phyloP scores from a whole-genome alignment of 2,329 filamentous ascomycete species.

The Trichoderma simmonsii region DNA sequence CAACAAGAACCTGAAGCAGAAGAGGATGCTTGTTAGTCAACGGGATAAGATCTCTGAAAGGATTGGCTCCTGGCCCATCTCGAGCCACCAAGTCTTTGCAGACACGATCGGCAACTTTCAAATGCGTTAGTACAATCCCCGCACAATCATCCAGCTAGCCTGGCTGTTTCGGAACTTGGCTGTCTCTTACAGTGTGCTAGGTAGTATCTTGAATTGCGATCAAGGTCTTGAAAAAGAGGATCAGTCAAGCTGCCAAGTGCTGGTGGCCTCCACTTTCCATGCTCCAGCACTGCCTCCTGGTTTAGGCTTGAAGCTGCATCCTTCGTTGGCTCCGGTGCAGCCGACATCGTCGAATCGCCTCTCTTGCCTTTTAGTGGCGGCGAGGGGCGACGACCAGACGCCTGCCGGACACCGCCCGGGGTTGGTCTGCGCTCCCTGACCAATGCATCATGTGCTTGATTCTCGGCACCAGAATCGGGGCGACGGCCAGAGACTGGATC shows the following conservation, averaged over 20 bases:
- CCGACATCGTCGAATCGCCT: slow-evolving; percentile 10
- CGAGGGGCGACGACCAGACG: slow-evolving; percentile 6
- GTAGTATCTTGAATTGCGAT: slow-evolving; percentile 44
- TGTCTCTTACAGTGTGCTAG: slow-evolving; percentile 48
- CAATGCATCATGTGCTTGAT: not conserved
- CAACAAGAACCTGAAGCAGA: slow-evolving; percentile 47
- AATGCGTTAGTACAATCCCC: slow-evolving; percentile 10
- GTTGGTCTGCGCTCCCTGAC: slow-evolving; percentile 1
- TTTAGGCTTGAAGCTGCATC: slow-evolving; percentile 1
- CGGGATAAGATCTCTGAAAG: slow-evolving; percentile 48
- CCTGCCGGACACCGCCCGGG: slow-evolving; percentile 2
- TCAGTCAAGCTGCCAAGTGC: slow-evolving; percentile 43
- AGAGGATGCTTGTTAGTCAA: slow-evolving; percentile 45
- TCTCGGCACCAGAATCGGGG: not conserved
- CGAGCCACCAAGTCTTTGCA: slow-evolving; percentile 54
- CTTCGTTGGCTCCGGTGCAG: slow-evolving; percentile 2
- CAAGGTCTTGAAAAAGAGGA: slow-evolving; percentile 54
- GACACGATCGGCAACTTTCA: slow-evolving; percentile 45
- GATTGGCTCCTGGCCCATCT: slow-evolving; percentile 45
- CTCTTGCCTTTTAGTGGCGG: slow-evolving; percentile 4
- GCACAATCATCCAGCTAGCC: not conserved
- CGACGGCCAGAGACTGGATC: not conserved
- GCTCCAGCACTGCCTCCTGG: not conserved
- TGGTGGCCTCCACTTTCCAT: slow-evolving; percentile 9
- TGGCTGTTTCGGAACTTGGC: not conserved